Evolutionary conservation across 768 basidiomycete species (phyloP), one percentile per base, ranked within the genome.

Genomic region (Coprinopsis strossmayeri): DNA sequence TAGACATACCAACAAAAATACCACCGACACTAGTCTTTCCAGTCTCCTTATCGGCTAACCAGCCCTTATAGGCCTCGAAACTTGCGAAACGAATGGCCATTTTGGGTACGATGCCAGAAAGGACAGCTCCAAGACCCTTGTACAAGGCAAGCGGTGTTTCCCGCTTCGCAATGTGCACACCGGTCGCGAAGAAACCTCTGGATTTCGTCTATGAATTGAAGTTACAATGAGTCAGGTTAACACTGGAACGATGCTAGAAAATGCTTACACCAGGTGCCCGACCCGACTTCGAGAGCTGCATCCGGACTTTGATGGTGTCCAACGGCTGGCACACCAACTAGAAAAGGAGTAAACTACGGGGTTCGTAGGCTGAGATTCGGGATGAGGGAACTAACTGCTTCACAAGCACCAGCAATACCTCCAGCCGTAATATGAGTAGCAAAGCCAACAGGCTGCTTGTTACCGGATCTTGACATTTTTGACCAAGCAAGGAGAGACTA

Each of bases 1-100:
- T n/a, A n/a, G n/a, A n/a, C 83, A 41, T 53, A 92, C 93, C 87
- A 42, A 99, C 55, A 66, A 99, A 99, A 34, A 95, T 92, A 49
- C 68, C 80, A 0, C 86, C 83, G 2, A 87, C 74, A 44, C 72
- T 78, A 3, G 93, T 87, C 66, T 86, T 79, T 23, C 94, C 94
- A 0, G 89, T 91, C 32, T 73, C 64, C 51, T 76, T 73, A 57
- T 91, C 81, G 2, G 87, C 81, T 35, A 98, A 67, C 77, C 78
- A 82, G 0, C 72, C 77, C 65, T 95, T 93, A 77, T 99, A 99
- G 38, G 82, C 74, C 71, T 99, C 96, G 63, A 99, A 99, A 64
- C 90, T 91, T 5, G 95, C 94, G 64, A 98, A 99, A 30, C 96
- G 87, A 62, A 93, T 97, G 41, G 92, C 92, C 96, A 99, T 99